Percentiles rank a stretch among this genome's conserved stretches.
Conservation (phyloP, 2,329 filamentous ascomycete species). For the Penicillium sp. region DNA sequence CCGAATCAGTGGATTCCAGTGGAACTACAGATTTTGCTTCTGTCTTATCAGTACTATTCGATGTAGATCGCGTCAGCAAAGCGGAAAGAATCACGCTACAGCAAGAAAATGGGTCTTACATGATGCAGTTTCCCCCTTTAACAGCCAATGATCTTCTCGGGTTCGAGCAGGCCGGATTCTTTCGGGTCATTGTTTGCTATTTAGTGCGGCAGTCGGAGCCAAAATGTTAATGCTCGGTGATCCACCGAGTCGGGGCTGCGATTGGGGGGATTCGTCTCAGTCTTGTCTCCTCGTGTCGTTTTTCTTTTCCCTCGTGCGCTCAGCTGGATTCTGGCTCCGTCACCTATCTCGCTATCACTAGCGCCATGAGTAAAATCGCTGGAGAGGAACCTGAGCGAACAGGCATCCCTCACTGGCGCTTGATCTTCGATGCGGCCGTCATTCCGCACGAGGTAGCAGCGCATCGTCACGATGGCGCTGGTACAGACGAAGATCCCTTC, state of each 20-base stretch:
- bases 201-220: not conserved
- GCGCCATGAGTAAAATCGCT: not conserved
- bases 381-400: not conserved
- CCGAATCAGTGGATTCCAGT: not conserved
- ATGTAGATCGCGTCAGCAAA: not conserved
- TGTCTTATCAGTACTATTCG: not conserved
- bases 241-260: not conserved
- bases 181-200: not conserved
- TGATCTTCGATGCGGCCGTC: constrained; percentile 4
- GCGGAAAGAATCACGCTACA: not conserved
- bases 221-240: not conserved
- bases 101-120: not conserved
- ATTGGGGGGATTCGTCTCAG: not conserved
- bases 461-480: constrained; percentile 3
- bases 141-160: not conserved
- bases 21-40: not conserved
- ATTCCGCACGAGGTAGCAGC: constrained; percentile 1
- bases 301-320: not conserved
- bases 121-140: not conserved
- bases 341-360: not conserved
- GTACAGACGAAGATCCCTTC: constrained; percentile 13
- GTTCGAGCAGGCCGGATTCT: not conserved
- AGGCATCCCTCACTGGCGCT: constrained; percentile 4
- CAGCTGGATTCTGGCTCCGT: not conserved
- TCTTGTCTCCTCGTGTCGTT: not conserved